Evolutionary conservation across 176 grass and related monocot genomes (phyloP), one percentile per base, ranked within the genome.

Genomic region (Eragrostis nindensis): DNA sequence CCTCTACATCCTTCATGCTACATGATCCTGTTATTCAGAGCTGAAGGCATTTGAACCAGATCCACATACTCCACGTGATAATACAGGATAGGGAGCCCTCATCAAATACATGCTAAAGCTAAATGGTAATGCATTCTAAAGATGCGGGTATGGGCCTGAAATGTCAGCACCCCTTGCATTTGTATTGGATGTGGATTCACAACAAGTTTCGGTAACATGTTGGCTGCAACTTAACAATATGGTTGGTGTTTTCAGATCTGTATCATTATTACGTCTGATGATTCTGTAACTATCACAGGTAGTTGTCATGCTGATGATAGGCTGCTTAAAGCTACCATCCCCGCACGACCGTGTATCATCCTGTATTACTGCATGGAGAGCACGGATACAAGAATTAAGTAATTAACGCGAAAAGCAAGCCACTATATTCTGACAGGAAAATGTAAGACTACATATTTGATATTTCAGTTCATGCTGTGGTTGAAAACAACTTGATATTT

Each of bases 161-260:
- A 75, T 18, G 57, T 42, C 53, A 75, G 22, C 19, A 60, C 53
- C 24, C 38, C 41, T 22, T 56, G 18, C 38, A 75, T 75, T 59
- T 75, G 21, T 21, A 43, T 8, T 60, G 24, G 13, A 17, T 75
- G 13, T 21, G 32, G 11, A 52, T 59, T 59, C 14, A 12, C n/a
- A n/a, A n/a, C 7, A 75, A 12, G 3, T 57, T 62, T 45, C 32
- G 32, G 32, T 42, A 24, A 50, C 9, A 77, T 21, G 10, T 41
- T 59, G 26, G 18, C 8, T 36, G 62, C 16, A 66, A 11, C 16
- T 66, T 66, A 39, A 66, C 15, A 66, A 2, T 39, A 66, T 19
- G 7, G 15, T 40, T 21, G 15, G 30, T 60, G 2, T 66, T 38
- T 66, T 39, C 17, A 40, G 62, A 18, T 11, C 17, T 66, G 16